Evolutionary conservation across 2,329 filamentous ascomycete genomes (phyloP), one percentile per base, ranked within the genome.

Genomic region (Arthrobotrys sphaeroides): DNA sequence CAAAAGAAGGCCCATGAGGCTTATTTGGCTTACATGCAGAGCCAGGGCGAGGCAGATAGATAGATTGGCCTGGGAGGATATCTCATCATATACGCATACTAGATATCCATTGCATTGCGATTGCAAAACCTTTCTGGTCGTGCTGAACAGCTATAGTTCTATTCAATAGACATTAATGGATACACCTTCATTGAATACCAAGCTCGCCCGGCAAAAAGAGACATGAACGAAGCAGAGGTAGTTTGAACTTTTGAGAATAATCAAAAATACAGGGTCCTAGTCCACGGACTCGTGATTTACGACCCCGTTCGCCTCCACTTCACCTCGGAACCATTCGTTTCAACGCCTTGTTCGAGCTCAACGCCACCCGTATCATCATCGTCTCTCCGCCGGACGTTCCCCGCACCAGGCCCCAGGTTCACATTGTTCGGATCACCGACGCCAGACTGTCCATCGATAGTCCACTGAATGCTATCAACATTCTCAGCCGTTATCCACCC

Each of bases 1-100:
- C 94, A 97, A 84, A 95, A 93, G 86, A 96, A 94, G 86, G 82
- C 88, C 72, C 90, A 94, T 82, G 90, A 94, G 77, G 88, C 90
- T 77, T 91, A 77, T 24, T 24, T 70, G 18, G 67, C 36, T 40
- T 77, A 53, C 49, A 36, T 5, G n/a, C 60, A 77, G 26, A 77
- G 66, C 43, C 60, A 66, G 38, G 73, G 66, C 33, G 73, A 77
- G 33, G 66, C 62, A 2, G 66, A 77, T 42, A 62, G 73, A 72
- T 70, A 45, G 28, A 55, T 20, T 12, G 13, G 7, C n/a, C 5
- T 22, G 5, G 26, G n/a, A 7, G 7, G 13, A 12, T 26, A 36
- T 12, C 3, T 43, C 47, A 36, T 7, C n/a, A 59, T 38, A 40
- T 59, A 49, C 24, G 6, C 43, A 49, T 22, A 49, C n/a, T n/a